Evolutionary conservation across 768 basidiomycete species (phyloP).

Genomic region (Clathrus columnatus): DNA sequence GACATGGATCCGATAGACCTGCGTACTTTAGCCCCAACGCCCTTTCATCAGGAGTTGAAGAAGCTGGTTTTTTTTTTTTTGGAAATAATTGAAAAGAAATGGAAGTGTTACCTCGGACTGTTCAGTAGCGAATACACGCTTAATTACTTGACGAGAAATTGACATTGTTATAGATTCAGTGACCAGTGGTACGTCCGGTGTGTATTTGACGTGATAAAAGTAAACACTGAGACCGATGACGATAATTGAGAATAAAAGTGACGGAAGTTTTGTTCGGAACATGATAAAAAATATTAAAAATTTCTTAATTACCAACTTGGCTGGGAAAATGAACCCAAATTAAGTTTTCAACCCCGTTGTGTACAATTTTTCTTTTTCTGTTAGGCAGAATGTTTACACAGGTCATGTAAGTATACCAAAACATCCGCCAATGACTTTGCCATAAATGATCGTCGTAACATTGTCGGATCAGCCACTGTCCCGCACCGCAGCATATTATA

Average conservation of each 20-base stretch:
- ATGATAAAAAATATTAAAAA: too few species aligned
- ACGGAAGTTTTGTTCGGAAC: too few species aligned
- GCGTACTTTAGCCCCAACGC: conserved; percentile 74
- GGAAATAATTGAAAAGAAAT: not conserved
- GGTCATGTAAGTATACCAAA: too few species aligned
- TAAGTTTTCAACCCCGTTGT: not conserved
- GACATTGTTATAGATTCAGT: conserved; percentile 15
- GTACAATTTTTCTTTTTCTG: not conserved
- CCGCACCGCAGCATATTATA: too few species aligned
- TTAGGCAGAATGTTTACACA: not conserved
- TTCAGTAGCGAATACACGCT: conserved; percentile 71
- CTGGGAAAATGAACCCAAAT: not conserved
- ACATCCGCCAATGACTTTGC: too few species aligned
- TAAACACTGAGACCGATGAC: not conserved
- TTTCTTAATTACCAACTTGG: not conserved
- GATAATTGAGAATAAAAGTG: not conserved
- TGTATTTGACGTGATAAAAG: not conserved
- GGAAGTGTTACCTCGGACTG: conserved; percentile 53
- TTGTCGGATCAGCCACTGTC: too few species aligned
- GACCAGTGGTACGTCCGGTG: not conserved
- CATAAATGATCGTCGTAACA: too few species aligned
- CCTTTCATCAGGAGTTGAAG: conserved; percentile 31
- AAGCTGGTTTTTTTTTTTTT: not conserved
- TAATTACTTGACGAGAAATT: conserved; percentile 59
- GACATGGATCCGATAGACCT: conserved; percentile 72